Conservation (phyloP, 2,329 filamentous ascomycete genomes). For the Verticillium zaregamsianum region DNA sequence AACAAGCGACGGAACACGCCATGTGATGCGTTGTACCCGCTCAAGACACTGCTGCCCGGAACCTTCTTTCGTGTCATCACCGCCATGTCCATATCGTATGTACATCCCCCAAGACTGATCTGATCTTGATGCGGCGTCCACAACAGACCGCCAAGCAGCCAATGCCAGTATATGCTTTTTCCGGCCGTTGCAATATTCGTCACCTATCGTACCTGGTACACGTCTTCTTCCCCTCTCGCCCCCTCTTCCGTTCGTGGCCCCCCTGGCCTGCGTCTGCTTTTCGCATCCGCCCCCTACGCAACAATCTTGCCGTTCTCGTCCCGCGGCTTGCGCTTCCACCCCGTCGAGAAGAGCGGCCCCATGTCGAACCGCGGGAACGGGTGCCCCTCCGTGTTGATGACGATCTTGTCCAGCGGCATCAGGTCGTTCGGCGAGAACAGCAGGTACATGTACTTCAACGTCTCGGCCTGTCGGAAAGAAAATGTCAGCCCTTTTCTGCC, state of each 20-base stretch:
- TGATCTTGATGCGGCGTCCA: too few species aligned
- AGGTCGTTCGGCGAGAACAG: conserved; percentile 83
- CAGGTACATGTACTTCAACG: conserved; percentile 95
- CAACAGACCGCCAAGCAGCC: too few species aligned
- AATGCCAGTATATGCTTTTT: too few species aligned
- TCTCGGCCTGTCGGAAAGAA: conserved; percentile 67
- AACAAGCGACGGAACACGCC: too few species aligned
- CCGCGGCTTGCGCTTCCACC: conserved; percentile 70
- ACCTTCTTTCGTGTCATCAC: background rate
- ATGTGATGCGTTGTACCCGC: background rate
- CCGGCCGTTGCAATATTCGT: too few species aligned
- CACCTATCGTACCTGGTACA: too few species aligned
- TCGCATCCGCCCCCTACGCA: background rate
- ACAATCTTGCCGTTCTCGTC: conserved; percentile 38
- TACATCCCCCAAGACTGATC: too few species aligned
- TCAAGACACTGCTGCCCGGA: background rate
- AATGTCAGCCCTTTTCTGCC: background rate
- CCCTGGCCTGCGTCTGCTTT: background rate
- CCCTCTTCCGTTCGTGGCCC: too few species aligned
- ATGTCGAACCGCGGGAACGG: conserved; percentile 84
- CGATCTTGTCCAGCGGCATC: conserved; percentile 78
- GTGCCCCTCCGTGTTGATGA: conserved; percentile 96
- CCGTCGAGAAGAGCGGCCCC: conserved; percentile 70
- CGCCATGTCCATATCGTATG: too few species aligned
- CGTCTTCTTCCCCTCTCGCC: too few species aligned